These are phyloP conservation scores for Leccinum obscurum DNA, from an alignment of 768 basidiomycete species.

Conservation along the genomic window DNA sequence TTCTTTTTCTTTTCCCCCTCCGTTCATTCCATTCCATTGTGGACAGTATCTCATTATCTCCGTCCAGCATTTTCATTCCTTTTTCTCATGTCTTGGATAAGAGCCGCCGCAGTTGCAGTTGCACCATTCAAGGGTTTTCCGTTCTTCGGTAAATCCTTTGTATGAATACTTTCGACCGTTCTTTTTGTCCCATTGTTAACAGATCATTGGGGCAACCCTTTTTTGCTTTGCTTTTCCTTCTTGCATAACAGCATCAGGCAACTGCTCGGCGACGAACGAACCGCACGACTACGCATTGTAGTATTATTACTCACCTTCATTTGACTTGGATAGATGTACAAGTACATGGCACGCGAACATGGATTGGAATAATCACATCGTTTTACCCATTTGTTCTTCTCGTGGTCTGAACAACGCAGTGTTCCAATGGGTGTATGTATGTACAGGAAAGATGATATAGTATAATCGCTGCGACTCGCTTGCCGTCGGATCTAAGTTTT, in stretches of 20 bases:
- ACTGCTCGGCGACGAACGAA: constrained; percentile 2
- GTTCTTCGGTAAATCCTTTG: background rate
- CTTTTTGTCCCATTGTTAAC: background rate
- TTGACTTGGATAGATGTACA: constrained; percentile 14
- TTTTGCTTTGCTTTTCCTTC: background rate
- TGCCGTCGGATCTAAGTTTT: too few species aligned
- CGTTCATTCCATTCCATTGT: background rate
- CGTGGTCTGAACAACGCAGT: too few species aligned
- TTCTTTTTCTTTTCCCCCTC: background rate
- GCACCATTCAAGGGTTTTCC: too few species aligned
- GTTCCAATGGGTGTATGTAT: constrained; percentile 58
- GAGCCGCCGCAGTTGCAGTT: background rate
- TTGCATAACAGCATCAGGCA: background rate
- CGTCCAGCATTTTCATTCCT: background rate
- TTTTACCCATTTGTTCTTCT: background rate
- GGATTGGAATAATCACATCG: background rate
- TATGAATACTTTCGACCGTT: constrained; percentile 22
- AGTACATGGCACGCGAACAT: background rate
- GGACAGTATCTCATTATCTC: background rate
- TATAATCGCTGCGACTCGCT: too few species aligned
- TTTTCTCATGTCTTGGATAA: constrained; percentile 2
- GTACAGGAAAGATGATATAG: too few species aligned
- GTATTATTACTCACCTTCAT: constrained; percentile 26
- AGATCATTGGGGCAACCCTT: background rate
- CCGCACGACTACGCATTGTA: constrained; percentile 25